phyloP scores from a whole-genome alignment of 441 rosid genomes.

The Pelargonium australe region DNA sequence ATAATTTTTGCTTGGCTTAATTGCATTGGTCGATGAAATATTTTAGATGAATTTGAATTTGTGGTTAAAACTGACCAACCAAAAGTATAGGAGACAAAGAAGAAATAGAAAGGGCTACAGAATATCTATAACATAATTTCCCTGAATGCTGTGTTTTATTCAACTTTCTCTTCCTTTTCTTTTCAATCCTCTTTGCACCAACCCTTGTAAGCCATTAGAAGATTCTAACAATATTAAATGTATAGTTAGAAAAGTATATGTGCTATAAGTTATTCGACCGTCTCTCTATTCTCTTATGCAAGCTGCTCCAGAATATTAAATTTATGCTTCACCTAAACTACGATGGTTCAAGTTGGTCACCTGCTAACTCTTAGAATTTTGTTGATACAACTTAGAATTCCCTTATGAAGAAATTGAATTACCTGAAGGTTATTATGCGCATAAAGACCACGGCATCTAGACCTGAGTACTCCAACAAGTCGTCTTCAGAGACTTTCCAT shows the following conservation, averaged over 20 bases:
- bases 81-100: neutral
- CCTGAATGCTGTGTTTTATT: no score
- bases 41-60: no score
- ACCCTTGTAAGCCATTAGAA: neutral
- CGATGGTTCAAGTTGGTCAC: neutral
- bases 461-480: conserved; percentile 56
- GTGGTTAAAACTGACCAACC: neutral
- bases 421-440: conserved; percentile 84
- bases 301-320: no score
- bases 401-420: conserved; percentile 13
- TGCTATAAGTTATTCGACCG: neutral
- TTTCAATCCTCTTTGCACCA: neutral
- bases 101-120: neutral
- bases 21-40: neutral
- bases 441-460: conserved; percentile 75
- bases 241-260: neutral
- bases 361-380: neutral
- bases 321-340: neutral
- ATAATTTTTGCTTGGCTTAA: neutral
- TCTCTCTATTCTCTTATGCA: no score
- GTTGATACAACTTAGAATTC: conserved; percentile 3
- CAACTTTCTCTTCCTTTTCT: neutral
- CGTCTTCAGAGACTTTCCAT: conserved; percentile 64
- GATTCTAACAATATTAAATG: neutral
- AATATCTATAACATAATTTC: neutral